A percentile compares a stretch with the other conserved stretches of the same genome.
Conservation (phyloP, 2,329 filamentous ascomycete genomes). For the Dactylellina haptotyla region DNA sequence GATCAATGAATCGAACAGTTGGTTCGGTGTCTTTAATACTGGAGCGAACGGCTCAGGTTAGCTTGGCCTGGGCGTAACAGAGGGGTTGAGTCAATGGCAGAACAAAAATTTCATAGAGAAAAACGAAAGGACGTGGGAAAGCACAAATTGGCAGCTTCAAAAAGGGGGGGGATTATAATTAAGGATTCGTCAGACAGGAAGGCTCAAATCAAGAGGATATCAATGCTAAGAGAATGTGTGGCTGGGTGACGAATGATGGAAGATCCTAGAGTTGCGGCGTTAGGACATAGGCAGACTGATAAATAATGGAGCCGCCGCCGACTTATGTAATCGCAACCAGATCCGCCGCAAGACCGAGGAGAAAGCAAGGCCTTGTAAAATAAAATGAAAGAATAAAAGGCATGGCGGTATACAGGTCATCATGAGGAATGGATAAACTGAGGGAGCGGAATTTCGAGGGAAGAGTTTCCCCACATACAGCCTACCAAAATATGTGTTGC, state of each 20-base stretch:
- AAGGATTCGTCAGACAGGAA: slow-evolving; percentile 45
- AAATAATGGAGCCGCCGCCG: background rate
- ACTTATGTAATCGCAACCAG: slow-evolving; percentile 5
- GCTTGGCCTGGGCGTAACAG: background rate
- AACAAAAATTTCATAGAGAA: slow-evolving; percentile 6
- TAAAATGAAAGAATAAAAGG: slow-evolving; percentile 5
- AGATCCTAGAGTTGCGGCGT: slow-evolving; percentile 41
- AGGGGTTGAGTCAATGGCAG: background rate
- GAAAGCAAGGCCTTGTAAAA: background rate
- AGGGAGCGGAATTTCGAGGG: background rate
- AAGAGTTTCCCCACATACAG: background rate
- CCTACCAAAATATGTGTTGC: background rate
- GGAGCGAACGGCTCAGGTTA: slow-evolving; percentile 4
- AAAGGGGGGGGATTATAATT: slow-evolving; percentile 1
- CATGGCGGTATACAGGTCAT: background rate
- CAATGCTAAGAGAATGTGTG: slow-evolving; percentile 22
- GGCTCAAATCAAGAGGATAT: background rate
- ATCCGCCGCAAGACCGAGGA: background rate
- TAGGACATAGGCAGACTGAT: slow-evolving; percentile 42
- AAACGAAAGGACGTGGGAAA: background rate
- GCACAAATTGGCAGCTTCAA: background rate
- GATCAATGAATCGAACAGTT: slow-evolving; percentile 21
- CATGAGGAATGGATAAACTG: slow-evolving; percentile 25
- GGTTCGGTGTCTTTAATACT: slow-evolving; percentile 18
- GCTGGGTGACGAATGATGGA: slow-evolving; percentile 15